Base-by-base conservation (phyloP, 2,329 filamentous ascomycete genomes). In the Sarocladiaceae sp. region DNA sequence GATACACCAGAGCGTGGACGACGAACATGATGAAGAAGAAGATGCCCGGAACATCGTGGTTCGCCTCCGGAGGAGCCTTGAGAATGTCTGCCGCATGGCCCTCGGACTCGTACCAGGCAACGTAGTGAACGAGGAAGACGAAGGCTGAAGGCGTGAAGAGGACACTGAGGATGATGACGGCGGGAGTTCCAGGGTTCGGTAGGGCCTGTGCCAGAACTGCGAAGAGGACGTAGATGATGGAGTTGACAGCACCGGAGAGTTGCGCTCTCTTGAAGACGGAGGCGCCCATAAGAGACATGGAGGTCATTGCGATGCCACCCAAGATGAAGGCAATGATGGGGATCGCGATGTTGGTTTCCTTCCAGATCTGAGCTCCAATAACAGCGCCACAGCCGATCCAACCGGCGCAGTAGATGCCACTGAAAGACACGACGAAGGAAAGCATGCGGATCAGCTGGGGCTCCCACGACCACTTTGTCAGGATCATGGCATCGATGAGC, bases 81-180 rank as follows among this genome's bases (percentile, higher is more conserved):
- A 75, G 56, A 3, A 93, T 63, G 50, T 87, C 75, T 0, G 81
- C 74, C 0, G 75, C 67, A 35, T 70, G 53, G 16, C 77, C 69
- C 46, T 82, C 61, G 46, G 72, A 68, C 61, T 94, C 84, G 61
- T 75, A 91, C 41, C 85, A 78, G 6, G 87, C 85, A 55, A 87
- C 72, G 52, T 80, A 78, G 24, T 85, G 78, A 50, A 80, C 72
- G 58, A 88, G 89, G 58, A 82, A 86, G 19, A 88, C 82, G 57
- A 87, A 91, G 56, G 88, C 91, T 71, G 88, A 89, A 0, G 88
- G 84, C 3, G 85, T 78, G 56, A 94, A 94, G 0, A 94, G 63
- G n/a, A 93, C 58, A 52, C 80, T 80, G 4, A 91, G 69, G 6
- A 86, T 67, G 3, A 75, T 72, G 3, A 88, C 82, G 2, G 78